Percentiles rank a stretch among this genome's conserved stretches.
Evolutionary conservation across 345 rosid species (phyloP).

Genomic region (Erodium maritimum): DNA sequence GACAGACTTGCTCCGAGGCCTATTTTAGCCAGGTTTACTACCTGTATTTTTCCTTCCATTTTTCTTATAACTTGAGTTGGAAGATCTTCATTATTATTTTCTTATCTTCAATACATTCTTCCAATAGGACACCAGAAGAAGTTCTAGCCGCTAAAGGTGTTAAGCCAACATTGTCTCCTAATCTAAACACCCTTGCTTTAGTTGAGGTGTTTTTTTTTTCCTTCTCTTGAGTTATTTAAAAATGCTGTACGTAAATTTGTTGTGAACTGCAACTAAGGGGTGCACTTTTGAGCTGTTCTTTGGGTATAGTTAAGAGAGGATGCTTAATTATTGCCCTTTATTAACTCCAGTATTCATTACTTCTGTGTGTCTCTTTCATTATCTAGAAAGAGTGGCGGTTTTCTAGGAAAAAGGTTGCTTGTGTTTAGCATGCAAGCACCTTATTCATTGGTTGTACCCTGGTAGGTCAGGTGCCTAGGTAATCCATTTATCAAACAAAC

Average conservation of each 20-base stretch:
- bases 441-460: no score
- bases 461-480: no score
- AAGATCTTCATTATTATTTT: slow-evolving; percentile 4
- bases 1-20: slow-evolving; percentile 89
- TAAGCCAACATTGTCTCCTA: slow-evolving; percentile 86
- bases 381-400: no score
- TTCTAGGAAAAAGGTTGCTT: no score
- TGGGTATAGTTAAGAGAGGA: no score
- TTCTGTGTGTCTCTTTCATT: no score
- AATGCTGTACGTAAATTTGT: not conserved
- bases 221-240: not conserved
- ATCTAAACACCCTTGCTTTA: slow-evolving; percentile 75
- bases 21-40: slow-evolving; percentile 64
- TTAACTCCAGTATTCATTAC: no score
- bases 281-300: no score
- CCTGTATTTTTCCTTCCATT: not conserved
- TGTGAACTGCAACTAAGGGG: no score
- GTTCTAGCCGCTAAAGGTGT: slow-evolving; percentile 96
- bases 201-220: slow-evolving; percentile 49
- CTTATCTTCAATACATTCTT: slow-evolving; percentile 1
- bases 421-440: no score
- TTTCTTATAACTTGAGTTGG: not conserved
- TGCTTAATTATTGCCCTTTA: no score
- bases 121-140: slow-evolving; percentile 77
- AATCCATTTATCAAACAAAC: no score